Evolutionary conservation across 2,329 filamentous ascomycete species (phyloP), one percentile per base, ranked within the genome.

Genomic region (Blumeriella jaapii): DNA sequence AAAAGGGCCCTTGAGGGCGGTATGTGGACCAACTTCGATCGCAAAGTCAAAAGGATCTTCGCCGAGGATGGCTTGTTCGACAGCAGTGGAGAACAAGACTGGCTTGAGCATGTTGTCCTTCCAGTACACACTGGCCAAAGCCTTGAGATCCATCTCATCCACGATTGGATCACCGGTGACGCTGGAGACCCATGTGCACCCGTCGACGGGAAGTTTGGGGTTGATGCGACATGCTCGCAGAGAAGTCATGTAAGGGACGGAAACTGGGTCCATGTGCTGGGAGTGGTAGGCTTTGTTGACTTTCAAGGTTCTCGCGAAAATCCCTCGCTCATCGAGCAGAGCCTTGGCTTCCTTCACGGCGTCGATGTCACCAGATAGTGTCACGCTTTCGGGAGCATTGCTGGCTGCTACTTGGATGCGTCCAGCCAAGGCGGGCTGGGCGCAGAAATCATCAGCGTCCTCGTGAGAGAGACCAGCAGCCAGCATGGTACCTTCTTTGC

Each of bases 401-500:
- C 39, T 41, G 9, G 54, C 57, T 4, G 60, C 60, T 10, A 61
- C 46, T n/a, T 43, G 15, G 6, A 51, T 31, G 3, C 44, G 39
- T 3, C 46, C 46, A 14, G 28, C n/a, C 20, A 47, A 41, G 5
- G 26, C 23, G 11, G 29, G 29, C 8, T 31, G 38, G 9, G 27
- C 27, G 31, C 34, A 42, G 14, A 47, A 40, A 6, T 38, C 42
- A 6, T 31, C 12, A 12, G 38, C 39, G 16, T 44, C 40, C 9
- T 41, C 38, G 7, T 39, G 32, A 2, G 42, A 38, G 9, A 58
- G 55, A 0, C 61, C 63, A 1, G 59, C 65, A 0, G 66, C 67
- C 30, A 72, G 45, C 69, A 73, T 73, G 2, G 55, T 0, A 68
- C 69, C 20, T 19, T 39, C 23, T 10, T 7, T 53, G 4, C 28